Base-by-base conservation (phyloP, 2,329 filamentous ascomycete genomes). In the Diaporthe caulivora region DNA sequence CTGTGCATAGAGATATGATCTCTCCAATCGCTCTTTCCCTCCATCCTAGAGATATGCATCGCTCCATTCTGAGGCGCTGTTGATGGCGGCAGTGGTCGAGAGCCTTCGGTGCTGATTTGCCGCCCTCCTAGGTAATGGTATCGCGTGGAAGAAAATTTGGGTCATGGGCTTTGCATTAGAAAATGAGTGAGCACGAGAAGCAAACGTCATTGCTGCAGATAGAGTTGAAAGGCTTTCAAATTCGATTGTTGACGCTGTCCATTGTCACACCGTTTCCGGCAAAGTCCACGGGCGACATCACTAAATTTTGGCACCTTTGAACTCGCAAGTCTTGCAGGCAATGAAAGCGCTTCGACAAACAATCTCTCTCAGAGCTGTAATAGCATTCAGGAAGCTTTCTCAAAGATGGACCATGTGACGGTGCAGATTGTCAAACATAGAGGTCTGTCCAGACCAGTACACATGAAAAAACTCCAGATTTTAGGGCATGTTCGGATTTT, bases 201-300 rank as follows among this genome's bases (percentile, higher is more conserved):
- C 42, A 21, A 24, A 37, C 5, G 0, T 4, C 24, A 21, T 7
- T 5, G 6, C 7, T 8, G 29, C 26, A 37, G 21, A 13, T 11
- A 13, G 5, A 3, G 17, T 5, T 24, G 26, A 24, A 51, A 37
- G 29, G 60, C 26, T 47, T 64, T 11, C 26, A 34, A 49, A 34
- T 24, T 37, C 29, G 6, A 10, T 37, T 65, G 60, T 49, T 51
- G 44, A 34, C 37, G 17, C 7, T 18, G 17, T 13, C 21, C 3
- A 37, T 51, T 65, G 29, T 65, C 31, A 3, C 17, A 34, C 60
- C 60, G 60, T n/a, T 65, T 65, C 60, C 60, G 60, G 60, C 60
- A 40, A 31, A 31, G 17, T n/a, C 18, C 40, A n/a, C n/a, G n/a
- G n/a, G n/a, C n/a, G n/a, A n/a, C 26, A 2, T n/a, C 7, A 11